Evolutionary conservation across 1,284 basidiomycete species (phyloP).

Genomic region (Ceratobasidium sp.): DNA sequence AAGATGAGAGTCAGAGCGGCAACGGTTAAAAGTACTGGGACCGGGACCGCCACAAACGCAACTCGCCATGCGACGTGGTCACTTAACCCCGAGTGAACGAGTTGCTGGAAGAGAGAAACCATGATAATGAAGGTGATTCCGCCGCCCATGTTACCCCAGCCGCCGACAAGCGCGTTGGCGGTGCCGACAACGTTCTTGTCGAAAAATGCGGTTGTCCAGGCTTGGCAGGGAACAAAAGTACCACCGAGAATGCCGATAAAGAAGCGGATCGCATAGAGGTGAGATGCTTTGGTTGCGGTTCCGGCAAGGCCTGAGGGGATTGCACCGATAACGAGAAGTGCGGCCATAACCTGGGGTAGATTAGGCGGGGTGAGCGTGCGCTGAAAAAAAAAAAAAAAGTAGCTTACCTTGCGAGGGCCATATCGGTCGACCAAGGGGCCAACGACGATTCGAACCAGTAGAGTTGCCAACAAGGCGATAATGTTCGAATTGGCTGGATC

Average conservation of each 20-base stretch:
- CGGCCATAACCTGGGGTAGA: conserved; percentile 58
- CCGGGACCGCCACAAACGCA: conserved; percentile 68
- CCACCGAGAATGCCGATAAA: conserved; percentile 68
- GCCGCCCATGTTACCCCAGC: conserved; percentile 65
- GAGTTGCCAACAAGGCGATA: conserved; percentile 64
- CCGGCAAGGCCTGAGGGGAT: conserved; percentile 73
- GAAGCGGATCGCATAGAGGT: conserved; percentile 64
- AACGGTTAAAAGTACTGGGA: conserved; percentile 63
- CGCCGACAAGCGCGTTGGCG: conserved; percentile 63
- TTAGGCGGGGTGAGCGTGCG: too few relatives aligned
- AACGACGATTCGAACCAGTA: conserved; percentile 64
- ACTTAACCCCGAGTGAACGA: conserved; percentile 58
- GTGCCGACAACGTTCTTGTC: conserved; percentile 69
- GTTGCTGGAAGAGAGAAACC: conserved; percentile 65
- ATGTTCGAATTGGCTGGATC: conserved; percentile 66
- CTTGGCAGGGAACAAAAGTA: conserved; percentile 67
- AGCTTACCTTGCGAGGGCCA: conserved; percentile 65
- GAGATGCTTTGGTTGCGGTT: conserved; percentile 58
- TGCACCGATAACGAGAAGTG: conserved; percentile 66
- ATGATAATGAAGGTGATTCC: conserved; percentile 70
- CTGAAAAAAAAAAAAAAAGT: background rate
- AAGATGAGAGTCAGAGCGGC: conserved; percentile 61
- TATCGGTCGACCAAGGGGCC: conserved; percentile 69
- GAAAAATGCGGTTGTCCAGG: conserved; percentile 70
- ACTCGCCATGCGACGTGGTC: conserved; percentile 66